Base-by-base conservation (phyloP, 805 yeast genomes). In the Cyberlindnera nakhonratchasimensis region DNA sequence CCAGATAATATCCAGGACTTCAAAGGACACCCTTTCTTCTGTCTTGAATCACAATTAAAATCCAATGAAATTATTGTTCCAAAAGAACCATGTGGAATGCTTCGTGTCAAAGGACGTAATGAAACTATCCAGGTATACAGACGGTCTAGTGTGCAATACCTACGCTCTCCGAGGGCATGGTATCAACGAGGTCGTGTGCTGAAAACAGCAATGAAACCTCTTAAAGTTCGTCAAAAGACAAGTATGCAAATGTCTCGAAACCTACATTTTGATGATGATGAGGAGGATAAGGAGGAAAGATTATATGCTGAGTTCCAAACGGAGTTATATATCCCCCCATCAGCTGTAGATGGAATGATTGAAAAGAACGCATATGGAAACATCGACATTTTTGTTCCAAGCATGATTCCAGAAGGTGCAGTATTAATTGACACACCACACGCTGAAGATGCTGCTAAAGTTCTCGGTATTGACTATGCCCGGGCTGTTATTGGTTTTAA, bases 401-500 rank as follows among this genome's bases (percentile, higher is more conserved):
- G 78, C 32, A 91, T 91, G 98, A 65, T 91, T 2, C 99, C 99
- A 0, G 71, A 65, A 14, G 90, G 91, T 18, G 95, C 86, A 8
- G 74, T 67, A 10, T 74, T 86, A 40, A 64, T 89, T 6, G 66
- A 72, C 6, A 63, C 75, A 51, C 71, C 75, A 29, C 62, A 72
- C 43, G 78, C 85, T 0, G 78, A 75, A 29, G 70, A 70, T 36
- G 96, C 98, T 0, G 95, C 95, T 0, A 74, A 74, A 44, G 57
- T 79, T 1, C 54, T 90, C 10, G 78, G 75, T 0, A 71, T 91
- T 6, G 96, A 87, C 50, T 88, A 72, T 65, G 97, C 96, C 0
- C 81, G 79, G 36, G 98, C 97, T 0, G 90, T 89, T 2, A 81
- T 82, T 2, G 87, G 90, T 0, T 91, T 93, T 64, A 93, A 87